phyloP scores from a whole-genome alignment of 2,329 filamentous ascomycete genomes.

The Blastomyces parvus region DNA sequence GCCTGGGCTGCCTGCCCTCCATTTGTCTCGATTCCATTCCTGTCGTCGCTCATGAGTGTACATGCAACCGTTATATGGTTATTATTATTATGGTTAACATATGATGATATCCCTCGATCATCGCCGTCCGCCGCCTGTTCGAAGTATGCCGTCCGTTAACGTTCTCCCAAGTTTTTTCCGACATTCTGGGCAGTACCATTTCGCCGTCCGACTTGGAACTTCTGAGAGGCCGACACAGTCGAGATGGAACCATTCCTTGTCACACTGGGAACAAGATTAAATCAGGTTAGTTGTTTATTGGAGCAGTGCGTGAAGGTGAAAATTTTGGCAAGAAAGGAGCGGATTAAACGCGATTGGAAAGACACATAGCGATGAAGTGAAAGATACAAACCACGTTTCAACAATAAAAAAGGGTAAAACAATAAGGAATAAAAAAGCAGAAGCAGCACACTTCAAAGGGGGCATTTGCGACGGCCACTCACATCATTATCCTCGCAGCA shows the following conservation, averaged over 20 bases:
- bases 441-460: conserved; percentile 19
- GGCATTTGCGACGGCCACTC: conserved; percentile 18
- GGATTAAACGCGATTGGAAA: neutral
- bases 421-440: conserved; percentile 7
- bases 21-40: neutral
- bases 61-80: neutral
- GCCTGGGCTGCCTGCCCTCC: neutral
- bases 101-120: conserved; percentile 10
- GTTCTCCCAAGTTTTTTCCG: conserved; percentile 41
- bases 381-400: conserved; percentile 6
- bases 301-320: neutral
- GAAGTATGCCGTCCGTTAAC: conserved; percentile 31
- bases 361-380: neutral
- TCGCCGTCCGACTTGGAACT: conserved; percentile 50
- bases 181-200: conserved; percentile 59
- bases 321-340: neutral
- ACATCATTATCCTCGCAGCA: conserved; percentile 54
- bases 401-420: neutral
- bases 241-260: conserved; percentile 59
- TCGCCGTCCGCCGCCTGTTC: conserved; percentile 27
- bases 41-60: neutral
- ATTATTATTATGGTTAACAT: neutral
- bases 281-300: conserved; percentile 8
- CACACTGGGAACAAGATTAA: conserved; percentile 39
- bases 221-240: conserved; percentile 50